Conservation (phyloP, 306 rosid genomes). For the Rosa multiflora region DNA sequence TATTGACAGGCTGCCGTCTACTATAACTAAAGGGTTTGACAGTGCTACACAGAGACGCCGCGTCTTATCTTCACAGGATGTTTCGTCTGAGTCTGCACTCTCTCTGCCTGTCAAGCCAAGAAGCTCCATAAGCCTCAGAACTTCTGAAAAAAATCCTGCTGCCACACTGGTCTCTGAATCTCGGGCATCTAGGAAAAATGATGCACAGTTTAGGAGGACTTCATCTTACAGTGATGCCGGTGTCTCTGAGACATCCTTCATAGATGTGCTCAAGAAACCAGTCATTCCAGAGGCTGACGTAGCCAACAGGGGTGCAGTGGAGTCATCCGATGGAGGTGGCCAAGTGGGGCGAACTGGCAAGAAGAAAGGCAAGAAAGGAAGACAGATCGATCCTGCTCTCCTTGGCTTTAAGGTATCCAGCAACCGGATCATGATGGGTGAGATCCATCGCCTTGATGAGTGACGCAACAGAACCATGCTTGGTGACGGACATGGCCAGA, state of each 20-base stretch:
- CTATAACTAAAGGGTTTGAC: constrained; percentile 44
- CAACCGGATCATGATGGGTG: constrained; percentile 77
- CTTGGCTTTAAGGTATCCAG: constrained; percentile 76
- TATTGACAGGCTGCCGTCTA: constrained; percentile 42
- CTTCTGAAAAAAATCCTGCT: constrained; percentile 32
- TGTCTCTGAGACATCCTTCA: constrained; percentile 63
- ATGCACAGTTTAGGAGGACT: constrained; percentile 47
- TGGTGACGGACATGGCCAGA: constrained; percentile 68
- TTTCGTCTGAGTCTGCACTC: constrained; percentile 47
- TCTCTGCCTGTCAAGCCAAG: constrained; percentile 40
- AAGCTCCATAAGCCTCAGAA: constrained; percentile 23
- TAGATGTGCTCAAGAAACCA: constrained; percentile 64
- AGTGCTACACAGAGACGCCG: constrained; percentile 45
- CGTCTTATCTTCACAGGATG: constrained; percentile 59
- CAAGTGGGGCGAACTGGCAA: constrained; percentile 56
- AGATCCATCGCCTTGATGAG: constrained; percentile 66
- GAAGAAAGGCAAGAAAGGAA: constrained; percentile 80
- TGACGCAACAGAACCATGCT: constrained; percentile 58
- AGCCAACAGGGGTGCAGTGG: constrained; percentile 27
- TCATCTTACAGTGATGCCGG: constrained; percentile 58
- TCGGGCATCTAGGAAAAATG: constrained; percentile 49
- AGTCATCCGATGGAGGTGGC: constrained; percentile 41
- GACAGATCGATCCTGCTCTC: constrained; percentile 73
- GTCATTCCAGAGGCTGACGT: constrained; percentile 49
- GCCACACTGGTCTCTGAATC: constrained; percentile 32